Conservation (phyloP, 345 rosid genomes). For the Eucalyptus polyanthemos region DNA sequence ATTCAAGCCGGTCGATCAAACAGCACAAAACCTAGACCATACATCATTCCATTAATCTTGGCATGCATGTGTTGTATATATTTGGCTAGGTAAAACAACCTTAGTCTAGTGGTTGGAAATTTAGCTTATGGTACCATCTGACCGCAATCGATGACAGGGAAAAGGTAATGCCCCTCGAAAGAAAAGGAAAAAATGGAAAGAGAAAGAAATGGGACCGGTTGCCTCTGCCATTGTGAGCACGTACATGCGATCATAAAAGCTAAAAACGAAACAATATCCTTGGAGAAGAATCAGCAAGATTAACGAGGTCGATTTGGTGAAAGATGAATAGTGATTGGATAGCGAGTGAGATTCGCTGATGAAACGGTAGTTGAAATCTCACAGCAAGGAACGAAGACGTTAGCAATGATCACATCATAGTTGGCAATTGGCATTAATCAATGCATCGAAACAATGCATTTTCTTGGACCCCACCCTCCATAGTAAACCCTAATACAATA, state of each 20-base stretch:
- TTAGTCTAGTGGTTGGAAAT: background rate
- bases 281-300: background rate
- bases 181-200: background rate
- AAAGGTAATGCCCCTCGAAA: background rate
- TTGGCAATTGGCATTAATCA: background rate
- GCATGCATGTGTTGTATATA: background rate
- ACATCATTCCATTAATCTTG: background rate
- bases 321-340: background rate
- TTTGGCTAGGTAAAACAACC: background rate
- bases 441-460: background rate
- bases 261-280: background rate
- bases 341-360: background rate
- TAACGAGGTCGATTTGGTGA: background rate
- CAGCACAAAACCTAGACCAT: background rate
- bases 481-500: background rate
- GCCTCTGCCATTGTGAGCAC: background rate
- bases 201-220: background rate
- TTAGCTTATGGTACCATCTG: background rate
- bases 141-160: background rate
- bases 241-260: background rate
- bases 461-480: background rate
- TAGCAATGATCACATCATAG: background rate
- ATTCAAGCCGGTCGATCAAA: background rate
- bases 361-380: background rate
- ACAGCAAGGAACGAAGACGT: background rate